These are phyloP conservation scores for Aspergillus udagawae DNA, from an alignment of 2,329 filamentous ascomycete species.

Conservation along the genomic window DNA sequence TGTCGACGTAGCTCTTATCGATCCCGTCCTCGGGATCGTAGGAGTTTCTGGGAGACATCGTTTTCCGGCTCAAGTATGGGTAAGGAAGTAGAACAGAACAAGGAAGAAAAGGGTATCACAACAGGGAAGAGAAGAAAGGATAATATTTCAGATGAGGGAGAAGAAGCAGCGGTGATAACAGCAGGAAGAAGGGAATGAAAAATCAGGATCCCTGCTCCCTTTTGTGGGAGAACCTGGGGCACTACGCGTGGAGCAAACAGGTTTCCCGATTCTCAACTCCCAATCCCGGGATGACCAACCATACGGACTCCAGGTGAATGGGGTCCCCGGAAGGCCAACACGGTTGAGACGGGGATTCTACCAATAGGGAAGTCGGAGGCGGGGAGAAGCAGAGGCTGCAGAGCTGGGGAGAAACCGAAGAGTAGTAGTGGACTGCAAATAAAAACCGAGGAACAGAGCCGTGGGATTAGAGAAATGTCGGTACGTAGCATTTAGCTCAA, in stretches of 20 bases:
- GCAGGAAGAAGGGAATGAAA: neutral
- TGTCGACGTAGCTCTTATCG: constrained; percentile 21
- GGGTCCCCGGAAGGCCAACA: neutral
- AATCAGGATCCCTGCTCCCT: constrained; percentile 6
- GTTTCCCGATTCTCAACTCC: neutral
- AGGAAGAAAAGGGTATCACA: neutral
- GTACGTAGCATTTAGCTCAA: neutral
- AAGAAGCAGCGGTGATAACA: neutral
- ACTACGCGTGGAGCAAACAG: neutral
- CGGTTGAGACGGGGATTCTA: constrained; percentile 1
- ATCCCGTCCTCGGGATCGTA: constrained; percentile 17
- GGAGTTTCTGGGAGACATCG: constrained; percentile 16
- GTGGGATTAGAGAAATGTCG: neutral
- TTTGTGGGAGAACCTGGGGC: constrained; percentile 1
- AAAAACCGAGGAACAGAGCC: constrained; percentile 1
- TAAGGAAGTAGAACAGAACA: neutral
- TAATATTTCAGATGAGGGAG: neutral
- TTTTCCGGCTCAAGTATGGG: neutral
- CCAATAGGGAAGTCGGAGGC: constrained; percentile 12
- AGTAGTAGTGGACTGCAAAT: neutral
- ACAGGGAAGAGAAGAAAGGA: constrained; percentile 1
- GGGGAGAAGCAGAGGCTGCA: constrained; percentile 1
- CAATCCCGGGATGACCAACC: neutral
- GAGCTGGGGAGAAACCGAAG: constrained; percentile 1
- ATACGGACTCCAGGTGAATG: neutral